A percentile compares a stretch with the other conserved stretches of the same genome.
These are phyloP conservation scores for Neurospora sp. DNA, from an alignment of 2,329 filamentous ascomycete species.

Conservation along the genomic window DNA sequence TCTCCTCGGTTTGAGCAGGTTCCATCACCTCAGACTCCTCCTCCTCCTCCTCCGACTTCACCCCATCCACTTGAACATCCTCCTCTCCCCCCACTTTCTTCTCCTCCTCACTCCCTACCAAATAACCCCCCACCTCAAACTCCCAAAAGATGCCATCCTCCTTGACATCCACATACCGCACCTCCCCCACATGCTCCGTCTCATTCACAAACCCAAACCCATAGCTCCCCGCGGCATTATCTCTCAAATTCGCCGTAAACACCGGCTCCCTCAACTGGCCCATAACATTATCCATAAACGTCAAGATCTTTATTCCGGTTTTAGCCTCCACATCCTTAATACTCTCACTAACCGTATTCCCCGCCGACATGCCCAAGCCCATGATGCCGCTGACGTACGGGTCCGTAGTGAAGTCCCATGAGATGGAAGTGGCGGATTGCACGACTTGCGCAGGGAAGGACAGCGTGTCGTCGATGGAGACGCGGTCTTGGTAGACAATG, in stretches of 20 bases:
- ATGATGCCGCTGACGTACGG: constrained; percentile 24
- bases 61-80: not conserved
- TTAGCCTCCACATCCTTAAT: constrained; percentile 26
- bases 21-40: not conserved
- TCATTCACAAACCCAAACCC: constrained; percentile 28
- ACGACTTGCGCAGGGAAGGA: constrained; percentile 20
- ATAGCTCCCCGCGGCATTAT: constrained; percentile 26
- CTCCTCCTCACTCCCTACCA: constrained; percentile 18
- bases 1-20: constrained; percentile 20
- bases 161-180: constrained; percentile 25
- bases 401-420: constrained; percentile 20
- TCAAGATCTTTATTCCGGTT: constrained; percentile 17
- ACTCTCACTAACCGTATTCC: constrained; percentile 8
- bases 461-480: constrained; percentile 20
- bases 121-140: constrained; percentile 25
- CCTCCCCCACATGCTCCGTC: constrained; percentile 23
- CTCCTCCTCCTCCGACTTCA: not conserved
- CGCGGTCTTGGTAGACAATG: constrained; percentile 20
- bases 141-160: constrained; percentile 28
- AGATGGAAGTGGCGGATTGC: constrained; percentile 24
- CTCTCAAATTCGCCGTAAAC: constrained; percentile 25
- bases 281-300: constrained; percentile 24
- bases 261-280: constrained; percentile 18
- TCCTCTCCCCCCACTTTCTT: constrained; percentile 1
- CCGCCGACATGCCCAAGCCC: constrained; percentile 25